A percentile compares a stretch with the other conserved stretches of the same genome.
phyloP scores from a whole-genome alignment of 2,329 filamentous ascomycete species.

The Grosmannia huntii region DNA sequence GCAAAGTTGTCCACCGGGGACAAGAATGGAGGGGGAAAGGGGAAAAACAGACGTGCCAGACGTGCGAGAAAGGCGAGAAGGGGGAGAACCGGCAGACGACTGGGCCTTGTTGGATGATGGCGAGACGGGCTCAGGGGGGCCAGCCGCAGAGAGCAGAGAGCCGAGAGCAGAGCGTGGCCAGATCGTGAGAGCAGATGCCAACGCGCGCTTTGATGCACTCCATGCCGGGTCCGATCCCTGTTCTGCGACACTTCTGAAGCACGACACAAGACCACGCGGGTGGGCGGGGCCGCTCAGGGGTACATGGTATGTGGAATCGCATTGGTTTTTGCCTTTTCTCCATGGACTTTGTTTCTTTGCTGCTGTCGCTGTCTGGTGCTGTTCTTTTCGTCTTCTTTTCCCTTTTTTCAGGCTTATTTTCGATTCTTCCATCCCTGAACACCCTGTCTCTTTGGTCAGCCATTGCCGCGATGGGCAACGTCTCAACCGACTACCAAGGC shows the following conservation, averaged over 20 bases:
- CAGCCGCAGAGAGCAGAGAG: too few relatives aligned
- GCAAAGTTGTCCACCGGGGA: background rate
- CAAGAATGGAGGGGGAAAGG: background rate
- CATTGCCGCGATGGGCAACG: background rate
- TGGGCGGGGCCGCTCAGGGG: background rate
- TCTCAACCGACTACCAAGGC: too few relatives aligned
- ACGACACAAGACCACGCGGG: slow-evolving; percentile 11
- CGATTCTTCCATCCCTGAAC: background rate
- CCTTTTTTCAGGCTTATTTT: too few relatives aligned
- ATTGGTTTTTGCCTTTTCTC: background rate
- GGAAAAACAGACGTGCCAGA: background rate
- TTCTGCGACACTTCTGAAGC: slow-evolving; percentile 37
- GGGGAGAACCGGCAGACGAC: background rate
- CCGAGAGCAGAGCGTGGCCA: background rate
- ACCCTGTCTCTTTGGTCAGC: background rate
- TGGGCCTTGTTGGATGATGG: too few relatives aligned
- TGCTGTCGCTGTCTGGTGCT: too few relatives aligned
- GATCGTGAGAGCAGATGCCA: background rate
- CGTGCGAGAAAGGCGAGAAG: background rate
- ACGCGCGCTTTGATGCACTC: slow-evolving; percentile 12
- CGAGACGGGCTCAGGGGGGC: too few relatives aligned
- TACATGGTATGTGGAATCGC: background rate
- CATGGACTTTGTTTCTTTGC: too few relatives aligned
- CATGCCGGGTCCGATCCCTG: slow-evolving; percentile 16
- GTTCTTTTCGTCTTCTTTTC: too few relatives aligned